Conservation (phyloP, 2,329 filamentous ascomycete species). For the Ambrosiella xylebori region DNA sequence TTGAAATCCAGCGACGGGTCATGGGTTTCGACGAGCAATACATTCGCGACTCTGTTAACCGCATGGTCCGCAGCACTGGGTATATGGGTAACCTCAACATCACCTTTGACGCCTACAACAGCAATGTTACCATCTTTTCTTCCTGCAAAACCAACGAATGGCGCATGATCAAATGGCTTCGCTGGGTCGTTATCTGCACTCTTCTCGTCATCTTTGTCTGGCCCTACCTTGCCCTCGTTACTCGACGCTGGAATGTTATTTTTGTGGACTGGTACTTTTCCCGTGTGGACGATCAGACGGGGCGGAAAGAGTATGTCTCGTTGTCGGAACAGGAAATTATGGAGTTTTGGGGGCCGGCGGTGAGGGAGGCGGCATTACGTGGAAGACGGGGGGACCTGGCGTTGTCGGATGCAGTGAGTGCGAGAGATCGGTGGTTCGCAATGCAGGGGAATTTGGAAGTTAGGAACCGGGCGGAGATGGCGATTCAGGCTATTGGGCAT, state of each 20-base stretch:
- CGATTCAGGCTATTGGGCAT: constrained; percentile 34
- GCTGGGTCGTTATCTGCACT: constrained; percentile 46
- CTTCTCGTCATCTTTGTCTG: constrained; percentile 54
- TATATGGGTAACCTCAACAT: constrained; percentile 47
- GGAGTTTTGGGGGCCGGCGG: constrained; percentile 42
- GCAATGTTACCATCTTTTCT: constrained; percentile 45
- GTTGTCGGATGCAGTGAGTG: constrained; percentile 25
- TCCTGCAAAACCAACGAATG: constrained; percentile 44
- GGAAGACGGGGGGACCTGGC: constrained; percentile 38
- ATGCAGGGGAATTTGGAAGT: not conserved
- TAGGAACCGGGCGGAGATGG: constrained; percentile 20
- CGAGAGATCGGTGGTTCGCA: constrained; percentile 22
- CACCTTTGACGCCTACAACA: constrained; percentile 40
- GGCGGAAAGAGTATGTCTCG: constrained; percentile 31
- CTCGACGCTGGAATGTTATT: constrained; percentile 48
- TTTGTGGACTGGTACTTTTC: constrained; percentile 44
- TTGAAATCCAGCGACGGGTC: constrained; percentile 34
- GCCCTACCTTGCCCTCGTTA: constrained; percentile 52
- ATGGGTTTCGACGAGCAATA: constrained; percentile 41
- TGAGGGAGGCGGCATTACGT: constrained; percentile 41
- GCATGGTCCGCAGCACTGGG: constrained; percentile 44
- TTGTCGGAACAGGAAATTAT: constrained; percentile 44
- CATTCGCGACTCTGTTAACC: constrained; percentile 34
- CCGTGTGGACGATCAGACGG: constrained; percentile 17
- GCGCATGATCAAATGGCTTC: constrained; percentile 46